Percentiles rank a stretch among this genome's conserved stretches.
These are phyloP conservation scores for Pleurotus tuber-regium DNA, from an alignment of 768 basidiomycete genomes.

Conservation along the genomic window DNA sequence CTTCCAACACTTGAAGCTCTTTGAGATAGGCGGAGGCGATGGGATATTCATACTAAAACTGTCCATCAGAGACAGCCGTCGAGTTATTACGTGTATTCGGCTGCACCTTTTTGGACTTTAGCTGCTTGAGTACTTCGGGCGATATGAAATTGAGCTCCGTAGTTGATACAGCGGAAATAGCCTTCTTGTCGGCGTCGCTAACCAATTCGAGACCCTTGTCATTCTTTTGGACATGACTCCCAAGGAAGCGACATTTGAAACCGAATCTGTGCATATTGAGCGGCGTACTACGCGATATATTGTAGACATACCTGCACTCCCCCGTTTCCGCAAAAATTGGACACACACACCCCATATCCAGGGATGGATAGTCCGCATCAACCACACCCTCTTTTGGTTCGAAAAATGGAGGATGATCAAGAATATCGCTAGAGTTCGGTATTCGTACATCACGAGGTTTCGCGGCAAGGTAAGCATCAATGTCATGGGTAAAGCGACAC, in stretches of 20 bases:
- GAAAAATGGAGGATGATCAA: constrained; percentile 50
- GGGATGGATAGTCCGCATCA: constrained; percentile 28
- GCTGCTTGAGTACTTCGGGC: constrained; percentile 52
- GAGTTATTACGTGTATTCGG: background rate
- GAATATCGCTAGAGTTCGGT: constrained; percentile 42
- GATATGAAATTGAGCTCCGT: constrained; percentile 71
- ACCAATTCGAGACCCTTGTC: constrained; percentile 42
- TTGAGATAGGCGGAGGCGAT: constrained; percentile 60
- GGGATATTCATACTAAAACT: constrained; percentile 59
- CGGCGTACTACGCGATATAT: background rate
- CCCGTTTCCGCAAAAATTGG: constrained; percentile 69
- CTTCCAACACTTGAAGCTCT: constrained; percentile 41
- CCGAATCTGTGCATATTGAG: constrained; percentile 47
- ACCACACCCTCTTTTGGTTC: constrained; percentile 13
- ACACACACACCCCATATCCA: constrained; percentile 52
- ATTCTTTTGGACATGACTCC: constrained; percentile 61
- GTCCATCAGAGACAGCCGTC: background rate
- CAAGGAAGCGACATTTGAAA: constrained; percentile 89
- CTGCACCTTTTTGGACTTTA: constrained; percentile 69
- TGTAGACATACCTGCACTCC: constrained; percentile 52
- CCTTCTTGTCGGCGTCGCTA: constrained; percentile 60
- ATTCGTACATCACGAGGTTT: constrained; percentile 75
- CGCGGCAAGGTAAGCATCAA: constrained; percentile 67
- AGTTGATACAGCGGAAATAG: constrained; percentile 38
- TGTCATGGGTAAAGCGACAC: constrained; percentile 81